Conservation (phyloP, 2,329 filamentous ascomycete genomes). For the Aspergillus brunneoviolaceus region DNA sequence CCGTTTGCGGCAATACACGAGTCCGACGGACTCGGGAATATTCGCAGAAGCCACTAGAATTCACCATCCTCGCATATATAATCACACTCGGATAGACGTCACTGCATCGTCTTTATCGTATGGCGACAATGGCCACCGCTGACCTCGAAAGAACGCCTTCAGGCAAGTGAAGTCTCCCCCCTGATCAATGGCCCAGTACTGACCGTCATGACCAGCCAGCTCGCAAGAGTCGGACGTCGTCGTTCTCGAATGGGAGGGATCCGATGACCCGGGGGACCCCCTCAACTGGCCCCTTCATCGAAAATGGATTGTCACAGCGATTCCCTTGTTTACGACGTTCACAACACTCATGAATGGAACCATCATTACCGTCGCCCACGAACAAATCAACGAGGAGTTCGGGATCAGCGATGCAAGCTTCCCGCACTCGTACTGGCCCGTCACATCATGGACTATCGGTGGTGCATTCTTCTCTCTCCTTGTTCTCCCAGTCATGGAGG, state of each 20-base stretch:
- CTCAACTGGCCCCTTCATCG: constrained; percentile 20
- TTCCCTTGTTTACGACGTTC: constrained; percentile 19
- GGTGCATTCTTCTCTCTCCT: constrained; percentile 20
- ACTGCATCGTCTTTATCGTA: neutral
- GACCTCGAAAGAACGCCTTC: neutral
- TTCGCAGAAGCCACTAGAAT: neutral
- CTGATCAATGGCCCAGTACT: neutral
- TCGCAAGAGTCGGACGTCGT: neutral
- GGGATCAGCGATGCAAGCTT: constrained; percentile 16
- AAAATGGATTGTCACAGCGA: constrained; percentile 22
- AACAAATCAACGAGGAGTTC: constrained; percentile 19
- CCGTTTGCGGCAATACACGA: neutral
- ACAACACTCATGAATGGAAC: constrained; percentile 23
- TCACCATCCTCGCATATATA: neutral
- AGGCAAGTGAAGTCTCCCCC: neutral
- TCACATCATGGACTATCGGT: constrained; percentile 22
- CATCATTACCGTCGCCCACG: constrained; percentile 20
- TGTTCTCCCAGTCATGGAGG: constrained; percentile 22
- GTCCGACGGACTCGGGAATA: neutral
- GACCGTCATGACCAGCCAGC: neutral
- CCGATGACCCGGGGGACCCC: constrained; percentile 16
- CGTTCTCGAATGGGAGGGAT: constrained; percentile 27
- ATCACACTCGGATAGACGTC: neutral
- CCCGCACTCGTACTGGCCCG: constrained; percentile 23
- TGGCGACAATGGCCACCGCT: neutral